These are phyloP conservation scores for Chytriomyces hyalinus DNA, from an alignment of 192 early-diverging fungal genomes.

Conservation along the genomic window DNA sequence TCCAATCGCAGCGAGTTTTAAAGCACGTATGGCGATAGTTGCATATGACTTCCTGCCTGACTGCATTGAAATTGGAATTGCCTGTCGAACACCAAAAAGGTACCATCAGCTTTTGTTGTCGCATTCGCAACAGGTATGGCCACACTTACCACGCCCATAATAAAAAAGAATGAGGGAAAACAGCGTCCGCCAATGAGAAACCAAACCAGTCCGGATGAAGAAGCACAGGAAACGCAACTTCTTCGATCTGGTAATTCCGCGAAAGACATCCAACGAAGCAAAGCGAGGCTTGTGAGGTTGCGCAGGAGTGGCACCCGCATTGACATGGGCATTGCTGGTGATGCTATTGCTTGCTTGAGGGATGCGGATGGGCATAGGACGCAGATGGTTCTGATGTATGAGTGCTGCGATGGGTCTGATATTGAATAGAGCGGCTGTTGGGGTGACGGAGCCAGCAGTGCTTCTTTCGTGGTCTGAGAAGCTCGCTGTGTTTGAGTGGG, in stretches of 20 bases:
- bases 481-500: too few species aligned
- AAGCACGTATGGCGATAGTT: not conserved
- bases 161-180: conserved; percentile 63
- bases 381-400: too few species aligned
- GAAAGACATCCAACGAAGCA: conserved; percentile 48
- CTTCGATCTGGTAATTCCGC: conserved; percentile 56
- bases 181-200: conserved; percentile 51
- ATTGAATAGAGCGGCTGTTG: too few species aligned
- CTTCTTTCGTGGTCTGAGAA: too few species aligned
- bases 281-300: conserved; percentile 32
- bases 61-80: conserved; percentile 14
- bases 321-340: not conserved
- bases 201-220: conserved; percentile 55
- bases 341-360: too few species aligned
- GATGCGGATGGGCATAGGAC: too few species aligned
- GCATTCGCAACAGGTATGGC: not conserved
- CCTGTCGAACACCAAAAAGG: not conserved
- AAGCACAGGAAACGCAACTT: conserved; percentile 39
- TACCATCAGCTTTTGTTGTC: not conserved
- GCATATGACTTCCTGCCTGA: not conserved
- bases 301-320: not conserved
- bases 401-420: too few species aligned
- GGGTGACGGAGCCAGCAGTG: too few species aligned
- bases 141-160: conserved; percentile 45
- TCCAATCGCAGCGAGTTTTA: conserved; percentile 20